Conservation (phyloP, 345 rosid species). For the Eucalyptus globulus region DNA sequence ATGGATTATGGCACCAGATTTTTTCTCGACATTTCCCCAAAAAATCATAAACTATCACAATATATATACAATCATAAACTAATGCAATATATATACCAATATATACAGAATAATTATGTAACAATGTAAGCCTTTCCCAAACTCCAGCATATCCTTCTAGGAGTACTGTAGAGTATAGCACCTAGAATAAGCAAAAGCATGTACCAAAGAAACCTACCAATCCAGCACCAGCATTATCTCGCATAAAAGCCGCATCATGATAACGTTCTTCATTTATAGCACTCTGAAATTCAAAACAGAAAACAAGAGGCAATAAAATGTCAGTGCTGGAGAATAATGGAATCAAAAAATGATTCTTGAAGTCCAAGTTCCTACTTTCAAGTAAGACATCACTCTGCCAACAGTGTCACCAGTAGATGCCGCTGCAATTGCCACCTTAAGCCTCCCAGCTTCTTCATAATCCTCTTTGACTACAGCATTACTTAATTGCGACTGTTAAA, state of each 20-base stretch:
- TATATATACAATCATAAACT: too few relatives aligned
- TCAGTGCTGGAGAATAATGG: not conserved
- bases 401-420: conserved; percentile 64
- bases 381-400: conserved; percentile 55
- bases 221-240: conserved; percentile 86
- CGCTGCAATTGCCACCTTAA: conserved; percentile 93
- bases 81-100: not conserved
- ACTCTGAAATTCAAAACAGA: conserved; percentile 29
- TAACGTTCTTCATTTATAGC: conserved; percentile 68
- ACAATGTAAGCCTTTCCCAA: not conserved
- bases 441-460: conserved; percentile 69
- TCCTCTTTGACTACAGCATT: conserved; percentile 55
- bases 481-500: conserved; percentile 49
- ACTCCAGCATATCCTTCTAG: not conserved
- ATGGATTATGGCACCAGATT: not conserved
- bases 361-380: conserved; percentile 31
- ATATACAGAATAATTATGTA: not conserved
- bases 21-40: not conserved
- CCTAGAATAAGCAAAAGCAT: not conserved
- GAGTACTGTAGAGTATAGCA: not conserved
- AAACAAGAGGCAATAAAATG: not conserved
- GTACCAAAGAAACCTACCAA: conserved; percentile 38
- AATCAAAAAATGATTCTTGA: not conserved
- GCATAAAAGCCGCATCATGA: conserved; percentile 65
- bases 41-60: not conserved